A percentile compares a stretch with the other conserved stretches of the same genome.
Conservation (phyloP, 1,284 basidiomycete species). For the Melampsora abietis-canadensis region DNA sequence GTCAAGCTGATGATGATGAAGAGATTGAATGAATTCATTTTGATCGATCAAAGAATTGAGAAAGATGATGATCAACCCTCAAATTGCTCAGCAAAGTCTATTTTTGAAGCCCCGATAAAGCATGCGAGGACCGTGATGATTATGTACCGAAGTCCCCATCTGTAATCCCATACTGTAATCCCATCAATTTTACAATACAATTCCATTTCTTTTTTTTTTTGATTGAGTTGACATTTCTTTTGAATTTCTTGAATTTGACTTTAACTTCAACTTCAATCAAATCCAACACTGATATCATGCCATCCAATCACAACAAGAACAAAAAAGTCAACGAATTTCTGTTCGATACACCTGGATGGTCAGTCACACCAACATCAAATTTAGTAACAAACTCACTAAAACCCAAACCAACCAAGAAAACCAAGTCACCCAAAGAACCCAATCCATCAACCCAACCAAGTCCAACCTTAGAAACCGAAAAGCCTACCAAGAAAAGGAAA, state of each 20-base stretch:
- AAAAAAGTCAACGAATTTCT: background rate
- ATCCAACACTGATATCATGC: background rate
- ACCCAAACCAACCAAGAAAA: slow-evolving; percentile 2
- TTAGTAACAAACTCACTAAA: background rate
- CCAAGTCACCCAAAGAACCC: background rate
- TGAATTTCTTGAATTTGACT: no score
- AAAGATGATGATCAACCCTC: no score
- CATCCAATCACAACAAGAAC: background rate
- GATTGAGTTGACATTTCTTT: no score
- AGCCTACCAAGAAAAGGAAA: slow-evolving; percentile 4
- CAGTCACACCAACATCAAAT: slow-evolving; percentile 3
- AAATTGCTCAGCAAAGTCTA: no score
- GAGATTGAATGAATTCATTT: background rate
- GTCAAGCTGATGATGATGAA: background rate
- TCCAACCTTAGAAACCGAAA: background rate
- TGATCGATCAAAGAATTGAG: background rate
- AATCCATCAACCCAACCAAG: background rate
- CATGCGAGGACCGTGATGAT: no score
- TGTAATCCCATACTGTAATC: no score
- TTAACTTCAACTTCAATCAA: background rate
- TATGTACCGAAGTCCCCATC: no score
- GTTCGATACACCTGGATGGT: slow-evolving; percentile 34
- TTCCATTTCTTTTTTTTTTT: no score
- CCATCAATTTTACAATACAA: no score
- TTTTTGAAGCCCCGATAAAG: no score